These are phyloP conservation scores for Sophora flavescens DNA, from an alignment of 306 rosid species.

Conservation along the genomic window DNA sequence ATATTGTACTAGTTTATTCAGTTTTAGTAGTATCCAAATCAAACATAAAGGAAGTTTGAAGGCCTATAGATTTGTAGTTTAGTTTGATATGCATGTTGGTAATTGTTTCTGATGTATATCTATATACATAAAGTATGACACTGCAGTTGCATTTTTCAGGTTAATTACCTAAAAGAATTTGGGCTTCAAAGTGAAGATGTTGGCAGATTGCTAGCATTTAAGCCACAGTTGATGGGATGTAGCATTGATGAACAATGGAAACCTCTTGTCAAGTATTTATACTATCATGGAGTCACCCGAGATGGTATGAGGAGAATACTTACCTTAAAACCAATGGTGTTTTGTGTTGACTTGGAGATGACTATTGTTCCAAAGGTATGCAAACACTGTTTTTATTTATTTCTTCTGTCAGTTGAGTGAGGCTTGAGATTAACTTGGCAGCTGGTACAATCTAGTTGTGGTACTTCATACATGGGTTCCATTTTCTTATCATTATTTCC, in stretches of 20 bases:
- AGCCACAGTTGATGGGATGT: slow-evolving; percentile 89
- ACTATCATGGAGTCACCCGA: slow-evolving; percentile 79
- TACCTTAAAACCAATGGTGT: slow-evolving; percentile 80
- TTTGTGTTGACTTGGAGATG: slow-evolving; percentile 76
- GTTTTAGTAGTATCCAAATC: slow-evolving; percentile 15
- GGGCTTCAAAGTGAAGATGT: slow-evolving; percentile 78
- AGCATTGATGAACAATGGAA: slow-evolving; percentile 92
- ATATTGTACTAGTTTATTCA: slow-evolving; percentile 24
- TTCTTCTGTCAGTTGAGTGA: slow-evolving; percentile 26
- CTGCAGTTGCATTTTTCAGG: slow-evolving; percentile 59
- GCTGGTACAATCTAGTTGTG: slow-evolving; percentile 11
- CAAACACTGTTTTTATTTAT: slow-evolving; percentile 17
- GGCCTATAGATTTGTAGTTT: not conserved
- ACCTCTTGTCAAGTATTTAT: slow-evolving; percentile 87
- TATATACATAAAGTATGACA: slow-evolving; percentile 39
- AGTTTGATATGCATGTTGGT: slow-evolving; percentile 33
- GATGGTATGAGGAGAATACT: slow-evolving; percentile 97
- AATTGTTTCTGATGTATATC: slow-evolving; percentile 27
- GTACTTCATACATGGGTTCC: not conserved
- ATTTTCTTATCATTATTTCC: slow-evolving; percentile 27
- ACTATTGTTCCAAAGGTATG: slow-evolving; percentile 90
- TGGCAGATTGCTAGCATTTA: slow-evolving; percentile 84
- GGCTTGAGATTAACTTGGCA: slow-evolving; percentile 21
- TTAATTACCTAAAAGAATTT: slow-evolving; percentile 85
- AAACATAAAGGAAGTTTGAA: not conserved